A percentile compares a stretch with the other conserved stretches of the same genome.
Evolutionary conservation across 1,284 basidiomycete species (phyloP).

Genomic region (Termitomyces sp.): DNA sequence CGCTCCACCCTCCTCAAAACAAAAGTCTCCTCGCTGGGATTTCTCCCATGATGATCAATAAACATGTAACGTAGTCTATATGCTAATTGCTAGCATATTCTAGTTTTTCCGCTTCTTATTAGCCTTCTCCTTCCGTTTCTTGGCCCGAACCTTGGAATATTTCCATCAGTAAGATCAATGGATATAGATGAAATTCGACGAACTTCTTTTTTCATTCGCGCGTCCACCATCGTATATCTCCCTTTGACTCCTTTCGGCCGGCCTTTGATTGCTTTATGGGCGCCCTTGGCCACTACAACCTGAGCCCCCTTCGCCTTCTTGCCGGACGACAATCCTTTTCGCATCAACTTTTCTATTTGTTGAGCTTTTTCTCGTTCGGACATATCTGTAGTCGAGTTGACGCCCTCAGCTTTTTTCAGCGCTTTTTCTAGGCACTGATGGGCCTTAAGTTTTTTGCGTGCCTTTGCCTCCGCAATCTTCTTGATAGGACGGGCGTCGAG

Average conservation of each 20-base stretch:
- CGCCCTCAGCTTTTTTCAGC: conserved; percentile 94
- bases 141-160: conserved; percentile 53
- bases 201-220: conserved; percentile 82
- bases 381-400: conserved; percentile 87
- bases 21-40: neutral
- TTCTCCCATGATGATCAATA: neutral
- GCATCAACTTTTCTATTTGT: conserved; percentile 90
- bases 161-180: conserved; percentile 3
- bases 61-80: conserved; percentile 1
- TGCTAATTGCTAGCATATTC: neutral
- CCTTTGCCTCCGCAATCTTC: conserved; percentile 98
- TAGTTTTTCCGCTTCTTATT: conserved; percentile 49
- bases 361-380: conserved; percentile 93
- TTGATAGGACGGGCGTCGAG: conserved; percentile 98
- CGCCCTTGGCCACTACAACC: conserved; percentile 90
- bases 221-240: conserved; percentile 88
- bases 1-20: neutral
- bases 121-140: conserved; percentile 65
- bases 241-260: conserved; percentile 96
- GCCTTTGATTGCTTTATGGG: conserved; percentile 87
- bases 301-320: conserved; percentile 77
- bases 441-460: conserved; percentile 92
- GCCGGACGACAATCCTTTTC: conserved; percentile 65
- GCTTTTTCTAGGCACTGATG: conserved; percentile 85
- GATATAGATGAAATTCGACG: conserved; percentile 15